Percentiles rank a stretch among this genome's conserved stretches.
phyloP scores from a whole-genome alignment of 2,329 filamentous ascomycete species.

The Sphaerulina vaccinii region DNA sequence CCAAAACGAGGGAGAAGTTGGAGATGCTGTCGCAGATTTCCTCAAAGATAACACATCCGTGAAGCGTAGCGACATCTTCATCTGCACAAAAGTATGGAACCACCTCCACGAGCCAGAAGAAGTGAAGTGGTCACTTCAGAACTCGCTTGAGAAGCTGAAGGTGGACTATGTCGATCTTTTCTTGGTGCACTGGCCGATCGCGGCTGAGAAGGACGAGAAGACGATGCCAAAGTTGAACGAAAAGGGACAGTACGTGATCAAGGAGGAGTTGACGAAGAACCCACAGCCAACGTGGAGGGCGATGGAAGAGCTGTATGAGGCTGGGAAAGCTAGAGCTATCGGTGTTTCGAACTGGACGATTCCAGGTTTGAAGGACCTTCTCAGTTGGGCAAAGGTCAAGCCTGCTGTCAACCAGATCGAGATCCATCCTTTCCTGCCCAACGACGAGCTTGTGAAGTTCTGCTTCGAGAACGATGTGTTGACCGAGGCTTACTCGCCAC shows the following conservation, averaged over 20 bases:
- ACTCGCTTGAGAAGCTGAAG: constrained; percentile 37
- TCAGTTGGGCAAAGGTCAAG: constrained; percentile 44
- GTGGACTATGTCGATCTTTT: constrained; percentile 40
- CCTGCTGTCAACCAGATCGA: constrained; percentile 50
- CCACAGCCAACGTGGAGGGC: constrained; percentile 62
- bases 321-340: constrained; percentile 55
- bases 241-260: constrained; percentile 61
- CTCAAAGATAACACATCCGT: constrained; percentile 48
- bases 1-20: constrained; percentile 55
- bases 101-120: constrained; percentile 47
- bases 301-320: constrained; percentile 58
- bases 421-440: constrained; percentile 60
- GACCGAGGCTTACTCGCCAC: constrained; percentile 54
- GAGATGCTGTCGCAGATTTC: constrained; percentile 55
- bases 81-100: constrained; percentile 56
- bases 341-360: constrained; percentile 55
- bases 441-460: constrained; percentile 59
- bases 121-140: constrained; percentile 38
- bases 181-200: constrained; percentile 48
- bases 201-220: constrained; percentile 52
- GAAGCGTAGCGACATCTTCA: constrained; percentile 52
- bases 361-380: constrained; percentile 44
- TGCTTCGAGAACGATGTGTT: constrained; percentile 58
- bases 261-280: constrained; percentile 65
- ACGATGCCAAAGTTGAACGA: constrained; percentile 49